Evolutionary conservation across 2,329 filamentous ascomycete genomes (phyloP).

Genomic region (Thelonectria discophora): DNA sequence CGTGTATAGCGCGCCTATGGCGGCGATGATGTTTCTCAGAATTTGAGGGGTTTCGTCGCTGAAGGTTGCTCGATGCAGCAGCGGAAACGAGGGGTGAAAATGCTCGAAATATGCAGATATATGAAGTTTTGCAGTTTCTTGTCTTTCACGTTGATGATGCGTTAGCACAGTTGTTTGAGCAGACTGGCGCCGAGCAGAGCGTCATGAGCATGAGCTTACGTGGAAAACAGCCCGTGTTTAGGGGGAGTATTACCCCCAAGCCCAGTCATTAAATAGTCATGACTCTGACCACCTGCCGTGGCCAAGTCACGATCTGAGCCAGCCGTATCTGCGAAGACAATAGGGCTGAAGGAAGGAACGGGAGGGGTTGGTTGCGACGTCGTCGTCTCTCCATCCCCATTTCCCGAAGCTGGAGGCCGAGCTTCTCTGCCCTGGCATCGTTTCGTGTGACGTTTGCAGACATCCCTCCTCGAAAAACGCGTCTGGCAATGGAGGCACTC

Average conservation of each 20-base stretch:
- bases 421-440: constrained; percentile 22
- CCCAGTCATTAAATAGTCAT: background rate
- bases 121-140: background rate
- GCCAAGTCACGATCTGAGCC: background rate
- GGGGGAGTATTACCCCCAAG: background rate
- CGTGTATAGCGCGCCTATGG: constrained; percentile 35
- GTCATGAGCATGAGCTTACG: background rate
- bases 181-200: background rate
- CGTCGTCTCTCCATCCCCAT: background rate
- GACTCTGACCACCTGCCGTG: background rate
- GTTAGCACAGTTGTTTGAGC: too few species aligned
- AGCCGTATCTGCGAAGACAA: background rate
- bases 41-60: constrained; percentile 13
- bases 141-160: background rate
- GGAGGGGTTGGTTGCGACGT: constrained; percentile 1
- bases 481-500: constrained; percentile 32
- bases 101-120: constrained; percentile 35
- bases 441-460: constrained; percentile 32
- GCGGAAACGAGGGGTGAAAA: constrained; percentile 37
- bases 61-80: constrained; percentile 34
- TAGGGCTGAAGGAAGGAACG: background rate
- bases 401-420: background rate
- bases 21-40: constrained; percentile 26
- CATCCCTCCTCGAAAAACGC: constrained; percentile 31
- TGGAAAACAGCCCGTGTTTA: background rate